Evolutionary conservation across 192 early-diverging fungal genomes (phyloP).

Genomic region (Lobosporangium transversale): DNA sequence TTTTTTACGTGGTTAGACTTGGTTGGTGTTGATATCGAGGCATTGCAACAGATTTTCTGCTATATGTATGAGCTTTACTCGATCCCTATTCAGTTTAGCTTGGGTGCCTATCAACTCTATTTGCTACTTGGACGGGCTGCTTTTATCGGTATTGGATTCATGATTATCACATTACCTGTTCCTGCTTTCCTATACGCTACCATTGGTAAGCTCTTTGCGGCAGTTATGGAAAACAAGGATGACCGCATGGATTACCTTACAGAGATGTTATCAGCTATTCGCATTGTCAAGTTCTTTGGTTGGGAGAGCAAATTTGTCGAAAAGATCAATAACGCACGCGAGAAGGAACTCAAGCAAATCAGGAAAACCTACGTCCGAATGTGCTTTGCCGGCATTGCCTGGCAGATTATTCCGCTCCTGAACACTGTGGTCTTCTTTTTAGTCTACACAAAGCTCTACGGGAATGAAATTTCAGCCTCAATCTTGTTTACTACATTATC

Average conservation of each 20-base stretch:
- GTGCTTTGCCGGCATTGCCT: conserved; percentile 60
- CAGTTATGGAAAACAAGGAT: conserved; percentile 70
- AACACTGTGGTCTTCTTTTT: conserved; percentile 68
- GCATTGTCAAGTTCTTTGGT: conserved; percentile 93
- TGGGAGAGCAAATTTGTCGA: conserved; percentile 82
- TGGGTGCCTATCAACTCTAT: conserved; percentile 74
- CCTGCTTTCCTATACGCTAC: conserved; percentile 53
- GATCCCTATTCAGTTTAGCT: conserved; percentile 67
- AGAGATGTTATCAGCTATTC: conserved; percentile 81
- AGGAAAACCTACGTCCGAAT: conserved; percentile 58
- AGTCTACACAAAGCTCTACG: conserved; percentile 65
- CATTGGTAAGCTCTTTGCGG: conserved; percentile 61
- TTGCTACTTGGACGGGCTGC: conserved; percentile 81
- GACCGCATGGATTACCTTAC: conserved; percentile 84
- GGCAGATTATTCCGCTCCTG: conserved; percentile 67
- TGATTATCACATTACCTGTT: conserved; percentile 72
- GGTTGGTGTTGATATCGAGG: conserved; percentile 43
- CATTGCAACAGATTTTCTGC: conserved; percentile 26
- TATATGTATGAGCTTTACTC: conserved; percentile 59
- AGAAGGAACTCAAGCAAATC: conserved; percentile 65
- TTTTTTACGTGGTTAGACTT: conserved; percentile 26
- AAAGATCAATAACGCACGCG: conserved; percentile 71
- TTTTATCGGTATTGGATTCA: conserved; percentile 75
- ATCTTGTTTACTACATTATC: conserved; percentile 74
- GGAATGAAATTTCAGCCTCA: conserved; percentile 56